phyloP scores from a whole-genome alignment of 2,329 filamentous ascomycete genomes.

The Hymenoscyphus occultus region DNA sequence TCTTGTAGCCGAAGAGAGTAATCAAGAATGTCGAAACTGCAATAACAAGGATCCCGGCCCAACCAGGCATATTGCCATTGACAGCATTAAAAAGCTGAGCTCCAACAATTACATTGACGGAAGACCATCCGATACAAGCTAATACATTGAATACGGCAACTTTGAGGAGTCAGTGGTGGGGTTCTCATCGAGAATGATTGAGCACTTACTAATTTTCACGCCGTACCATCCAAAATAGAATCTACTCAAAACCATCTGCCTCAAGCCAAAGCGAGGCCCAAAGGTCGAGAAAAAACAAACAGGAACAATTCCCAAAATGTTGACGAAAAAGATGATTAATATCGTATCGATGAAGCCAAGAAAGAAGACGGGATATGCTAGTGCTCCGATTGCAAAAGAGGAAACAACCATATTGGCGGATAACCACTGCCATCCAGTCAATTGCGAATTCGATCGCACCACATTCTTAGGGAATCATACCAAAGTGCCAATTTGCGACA shows the following conservation, averaged over 20 bases:
- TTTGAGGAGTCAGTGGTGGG: conserved; percentile 29
- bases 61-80: conserved; percentile 66
- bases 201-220: conserved; percentile 60
- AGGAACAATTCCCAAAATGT: conserved; percentile 67
- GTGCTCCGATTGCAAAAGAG: conserved; percentile 71
- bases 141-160: conserved; percentile 69
- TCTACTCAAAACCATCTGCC: conserved; percentile 77
- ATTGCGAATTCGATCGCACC: conserved; percentile 2
- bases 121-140: conserved; percentile 71
- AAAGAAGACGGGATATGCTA: conserved; percentile 63
- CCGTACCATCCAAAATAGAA: conserved; percentile 73
- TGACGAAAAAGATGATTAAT: conserved; percentile 71
- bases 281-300: conserved; percentile 78
- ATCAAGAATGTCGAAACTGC: conserved; percentile 64
- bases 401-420: conserved; percentile 76
- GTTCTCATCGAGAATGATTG: neutral
- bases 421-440: conserved; percentile 55
- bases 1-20: conserved; percentile 71
- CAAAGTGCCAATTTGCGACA: conserved; percentile 69
- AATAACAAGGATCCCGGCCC: conserved; percentile 72
- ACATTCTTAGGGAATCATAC: conserved; percentile 43
- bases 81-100: conserved; percentile 75
- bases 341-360: conserved; percentile 73
- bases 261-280: conserved; percentile 69
- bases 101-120: conserved; percentile 76